These are phyloP conservation scores for Mycena polygramma DNA, from an alignment of 768 basidiomycete species.

Conservation along the genomic window DNA sequence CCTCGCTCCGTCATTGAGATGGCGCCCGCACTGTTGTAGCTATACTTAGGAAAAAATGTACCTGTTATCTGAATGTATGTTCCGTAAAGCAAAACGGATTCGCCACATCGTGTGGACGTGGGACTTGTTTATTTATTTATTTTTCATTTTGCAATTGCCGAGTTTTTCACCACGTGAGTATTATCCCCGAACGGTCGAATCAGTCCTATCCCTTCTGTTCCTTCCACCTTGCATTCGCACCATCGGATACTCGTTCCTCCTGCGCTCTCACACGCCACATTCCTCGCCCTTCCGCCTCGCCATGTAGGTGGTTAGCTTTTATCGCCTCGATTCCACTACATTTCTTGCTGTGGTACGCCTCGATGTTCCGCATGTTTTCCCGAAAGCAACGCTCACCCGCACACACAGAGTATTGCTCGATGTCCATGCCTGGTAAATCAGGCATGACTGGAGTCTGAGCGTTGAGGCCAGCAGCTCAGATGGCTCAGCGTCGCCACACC, in stretches of 20 bases:
- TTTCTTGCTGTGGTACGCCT: background rate
- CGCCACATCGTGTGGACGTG: too few relatives aligned
- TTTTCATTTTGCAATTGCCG: too few relatives aligned
- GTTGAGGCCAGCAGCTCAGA: background rate
- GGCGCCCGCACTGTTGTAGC: conserved; percentile 78
- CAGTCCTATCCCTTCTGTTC: background rate
- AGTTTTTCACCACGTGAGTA: background rate
- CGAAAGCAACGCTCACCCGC: conserved; percentile 12
- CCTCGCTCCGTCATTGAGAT: conserved; percentile 83
- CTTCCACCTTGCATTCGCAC: conserved; percentile 1
- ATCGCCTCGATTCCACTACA: background rate
- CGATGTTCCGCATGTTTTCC: conserved; percentile 1
- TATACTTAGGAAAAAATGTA: conserved; percentile 7
- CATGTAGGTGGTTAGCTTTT: background rate
- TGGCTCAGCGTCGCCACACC: conserved; percentile 17
- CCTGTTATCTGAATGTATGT: background rate
- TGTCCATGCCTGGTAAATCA: background rate
- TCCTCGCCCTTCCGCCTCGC: too few relatives aligned
- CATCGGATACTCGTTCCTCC: background rate
- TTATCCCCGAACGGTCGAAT: too few relatives aligned
- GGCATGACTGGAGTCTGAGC: background rate
- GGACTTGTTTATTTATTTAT: too few relatives aligned
- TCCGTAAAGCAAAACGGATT: too few relatives aligned
- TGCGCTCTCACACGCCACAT: background rate
- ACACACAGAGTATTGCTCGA: background rate